These are phyloP conservation scores for Pogostemon cablin DNA, from an alignment of 257 asterid species.

Conservation along the genomic window DNA sequence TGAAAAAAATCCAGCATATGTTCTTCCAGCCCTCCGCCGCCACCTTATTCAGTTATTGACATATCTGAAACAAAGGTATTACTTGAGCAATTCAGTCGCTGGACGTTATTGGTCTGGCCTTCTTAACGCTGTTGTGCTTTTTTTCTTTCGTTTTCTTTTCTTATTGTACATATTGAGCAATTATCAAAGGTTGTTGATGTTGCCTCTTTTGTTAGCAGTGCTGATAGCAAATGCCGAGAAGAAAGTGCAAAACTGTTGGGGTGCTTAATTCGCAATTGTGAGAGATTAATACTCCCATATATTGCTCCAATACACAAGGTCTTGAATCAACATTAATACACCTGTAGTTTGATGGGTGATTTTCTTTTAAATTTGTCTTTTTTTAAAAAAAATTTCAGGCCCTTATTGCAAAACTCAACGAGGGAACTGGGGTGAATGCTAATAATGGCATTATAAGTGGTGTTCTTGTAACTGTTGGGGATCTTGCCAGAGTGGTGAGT, in stretches of 20 bases:
- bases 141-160: slow-evolving; percentile 19
- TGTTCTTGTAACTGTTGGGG: slow-evolving; percentile 98
- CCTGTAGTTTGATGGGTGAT: slow-evolving; percentile 17
- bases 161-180: not conserved
- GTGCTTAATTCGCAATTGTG: slow-evolving; percentile 96
- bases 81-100: slow-evolving; percentile 27
- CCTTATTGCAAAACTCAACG: slow-evolving; percentile 82
- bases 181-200: slow-evolving; percentile 35
- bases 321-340: slow-evolving; percentile 19
- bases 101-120: slow-evolving; percentile 14
- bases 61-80: slow-evolving; percentile 92
- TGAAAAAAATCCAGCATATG: slow-evolving; percentile 98
- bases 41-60: slow-evolving; percentile 95
- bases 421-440: slow-evolving; percentile 92
- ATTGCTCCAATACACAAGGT: slow-evolving; percentile 99
- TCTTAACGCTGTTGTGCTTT: slow-evolving; percentile 13
- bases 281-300: slow-evolving; percentile 89
- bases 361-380: slow-evolving; percentile 30
- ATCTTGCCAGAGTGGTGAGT: slow-evolving; percentile 99
- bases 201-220: slow-evolving; percentile 64
- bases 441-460: slow-evolving; percentile 96
- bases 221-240: slow-evolving; percentile 98
- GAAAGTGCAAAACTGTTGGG: slow-evolving; percentile 99
- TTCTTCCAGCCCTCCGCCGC: slow-evolving; percentile 99
- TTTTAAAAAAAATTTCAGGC: slow-evolving; percentile 59